phyloP scores from a whole-genome alignment of 257 asterid genomes.

The Solanum acaule region DNA sequence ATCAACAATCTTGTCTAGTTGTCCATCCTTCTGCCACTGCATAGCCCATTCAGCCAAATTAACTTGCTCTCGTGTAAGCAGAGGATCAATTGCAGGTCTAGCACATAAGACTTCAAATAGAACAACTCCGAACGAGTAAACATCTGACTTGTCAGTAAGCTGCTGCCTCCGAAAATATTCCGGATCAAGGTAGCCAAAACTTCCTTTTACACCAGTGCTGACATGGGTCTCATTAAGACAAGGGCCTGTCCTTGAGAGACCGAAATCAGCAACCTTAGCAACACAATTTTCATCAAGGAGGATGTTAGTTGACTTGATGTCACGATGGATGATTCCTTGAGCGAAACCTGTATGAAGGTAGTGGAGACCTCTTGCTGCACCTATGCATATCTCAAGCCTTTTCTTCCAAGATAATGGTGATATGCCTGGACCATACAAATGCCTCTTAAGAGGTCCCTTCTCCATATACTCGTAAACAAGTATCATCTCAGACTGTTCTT shows the following conservation, averaged over 20 bases:
- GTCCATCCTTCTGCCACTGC: not conserved
- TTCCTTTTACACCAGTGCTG: not conserved
- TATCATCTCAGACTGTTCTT: not conserved
- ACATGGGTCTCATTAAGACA: not conserved
- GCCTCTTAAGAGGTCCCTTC: not conserved
- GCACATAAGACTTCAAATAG: not conserved
- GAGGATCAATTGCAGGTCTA: not conserved
- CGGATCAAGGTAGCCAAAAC: not conserved
- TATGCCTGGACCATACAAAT: not conserved
- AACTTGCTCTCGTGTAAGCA: not conserved
- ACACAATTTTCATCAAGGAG: constrained; percentile 47
- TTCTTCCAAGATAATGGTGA: not conserved
- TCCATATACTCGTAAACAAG: not conserved
- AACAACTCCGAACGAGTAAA: not conserved
- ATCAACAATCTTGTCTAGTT: not conserved
- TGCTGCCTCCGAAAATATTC: not conserved
- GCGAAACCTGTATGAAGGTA: constrained; percentile 9
- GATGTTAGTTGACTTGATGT: not conserved
- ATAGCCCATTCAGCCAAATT: not conserved
- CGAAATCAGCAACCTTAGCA: constrained; percentile 10
- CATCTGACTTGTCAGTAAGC: not conserved
- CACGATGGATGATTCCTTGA: constrained; percentile 10
- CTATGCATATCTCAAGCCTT: not conserved
- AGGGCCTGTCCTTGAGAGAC: not conserved
- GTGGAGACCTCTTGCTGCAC: not conserved